Evolutionary conservation across 2,329 filamentous ascomycete genomes (phyloP).

Genomic region (Nothophaeocryptopus gaeumannii): DNA sequence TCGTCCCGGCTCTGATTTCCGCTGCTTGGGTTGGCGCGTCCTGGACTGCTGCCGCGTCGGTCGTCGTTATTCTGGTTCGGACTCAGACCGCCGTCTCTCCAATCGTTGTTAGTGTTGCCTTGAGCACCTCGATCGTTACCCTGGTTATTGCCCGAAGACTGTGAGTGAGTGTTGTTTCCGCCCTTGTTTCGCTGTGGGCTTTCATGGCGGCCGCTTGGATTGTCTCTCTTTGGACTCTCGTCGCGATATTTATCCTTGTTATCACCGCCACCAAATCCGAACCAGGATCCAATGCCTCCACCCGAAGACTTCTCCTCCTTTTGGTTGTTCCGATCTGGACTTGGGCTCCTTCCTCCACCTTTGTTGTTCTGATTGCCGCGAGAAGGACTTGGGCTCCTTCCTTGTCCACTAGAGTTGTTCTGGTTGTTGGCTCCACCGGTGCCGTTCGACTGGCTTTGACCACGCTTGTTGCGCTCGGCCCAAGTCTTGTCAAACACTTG

Average conservation of each 20-base stretch:
- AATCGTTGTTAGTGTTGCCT: neutral
- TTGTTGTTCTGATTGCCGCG: neutral
- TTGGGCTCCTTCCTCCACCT: neutral
- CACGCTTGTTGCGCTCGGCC: constrained; percentile 2
- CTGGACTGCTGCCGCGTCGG: neutral
- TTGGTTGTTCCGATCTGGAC: neutral
- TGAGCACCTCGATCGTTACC: neutral
- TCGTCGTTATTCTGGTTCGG: neutral
- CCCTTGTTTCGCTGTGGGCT: no score
- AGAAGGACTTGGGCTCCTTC: neutral
- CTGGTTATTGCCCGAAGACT: neutral
- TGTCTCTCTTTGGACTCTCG: neutral
- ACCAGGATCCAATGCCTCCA: no score
- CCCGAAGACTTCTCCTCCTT: no score
- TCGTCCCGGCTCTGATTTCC: neutral
- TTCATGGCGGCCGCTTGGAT: no score
- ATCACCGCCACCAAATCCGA: neutral
- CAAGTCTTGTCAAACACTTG: constrained; percentile 24
- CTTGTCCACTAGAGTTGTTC: neutral
- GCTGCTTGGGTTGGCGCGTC: neutral
- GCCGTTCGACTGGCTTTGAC: neutral
- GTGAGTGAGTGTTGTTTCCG: neutral
- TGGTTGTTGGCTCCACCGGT: neutral
- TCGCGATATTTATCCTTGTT: neutral
- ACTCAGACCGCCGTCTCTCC: neutral